Conservation (phyloP, 2,329 filamentous ascomycete species). For the Arthroderma sp. region DNA sequence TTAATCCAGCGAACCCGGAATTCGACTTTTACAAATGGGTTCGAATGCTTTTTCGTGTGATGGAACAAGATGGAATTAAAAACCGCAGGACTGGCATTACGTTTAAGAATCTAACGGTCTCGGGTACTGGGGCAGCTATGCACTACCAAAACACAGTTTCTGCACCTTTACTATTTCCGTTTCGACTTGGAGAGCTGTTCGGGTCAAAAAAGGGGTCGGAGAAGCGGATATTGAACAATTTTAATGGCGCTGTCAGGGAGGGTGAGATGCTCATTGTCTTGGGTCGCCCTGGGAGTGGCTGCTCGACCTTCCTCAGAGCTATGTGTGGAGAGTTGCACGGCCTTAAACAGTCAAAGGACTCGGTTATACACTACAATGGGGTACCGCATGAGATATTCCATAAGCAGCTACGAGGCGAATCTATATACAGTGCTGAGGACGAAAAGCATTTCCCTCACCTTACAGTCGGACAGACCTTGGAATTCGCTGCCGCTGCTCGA, state of each 20-base stretch:
- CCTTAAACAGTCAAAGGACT: slow-evolving; percentile 54
- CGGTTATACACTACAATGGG: slow-evolving; percentile 68
- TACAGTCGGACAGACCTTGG: slow-evolving; percentile 44
- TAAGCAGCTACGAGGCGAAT: slow-evolving; percentile 36
- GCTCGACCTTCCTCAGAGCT: slow-evolving; percentile 74
- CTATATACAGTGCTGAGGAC: slow-evolving; percentile 28
- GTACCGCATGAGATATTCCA: slow-evolving; percentile 58
- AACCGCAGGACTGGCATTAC: slow-evolving; percentile 45
- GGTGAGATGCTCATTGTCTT: slow-evolving; percentile 35
- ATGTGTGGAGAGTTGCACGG: slow-evolving; percentile 72
- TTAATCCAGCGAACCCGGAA: slow-evolving; percentile 40
- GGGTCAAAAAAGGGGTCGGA: slow-evolving; percentile 31
- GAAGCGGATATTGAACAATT: slow-evolving; percentile 43
- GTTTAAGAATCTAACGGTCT: slow-evolving; percentile 53
- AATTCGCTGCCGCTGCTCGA: slow-evolving; percentile 42
- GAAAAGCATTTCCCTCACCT: slow-evolving; percentile 44
- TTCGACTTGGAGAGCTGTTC: slow-evolving; percentile 45
- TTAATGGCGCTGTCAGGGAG: slow-evolving; percentile 39
- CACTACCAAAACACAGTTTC: slow-evolving; percentile 57
- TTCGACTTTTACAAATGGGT: slow-evolving; percentile 44
- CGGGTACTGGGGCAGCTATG: slow-evolving; percentile 52
- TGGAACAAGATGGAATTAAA: slow-evolving; percentile 44
- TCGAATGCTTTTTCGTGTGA: slow-evolving; percentile 35
- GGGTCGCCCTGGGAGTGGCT: slow-evolving; percentile 36
- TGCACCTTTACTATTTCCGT: slow-evolving; percentile 44